A percentile compares a stretch with the other conserved stretches of the same genome.
phyloP scores from a whole-genome alignment of 805 yeast genomes.

The Candida insectalens region DNA sequence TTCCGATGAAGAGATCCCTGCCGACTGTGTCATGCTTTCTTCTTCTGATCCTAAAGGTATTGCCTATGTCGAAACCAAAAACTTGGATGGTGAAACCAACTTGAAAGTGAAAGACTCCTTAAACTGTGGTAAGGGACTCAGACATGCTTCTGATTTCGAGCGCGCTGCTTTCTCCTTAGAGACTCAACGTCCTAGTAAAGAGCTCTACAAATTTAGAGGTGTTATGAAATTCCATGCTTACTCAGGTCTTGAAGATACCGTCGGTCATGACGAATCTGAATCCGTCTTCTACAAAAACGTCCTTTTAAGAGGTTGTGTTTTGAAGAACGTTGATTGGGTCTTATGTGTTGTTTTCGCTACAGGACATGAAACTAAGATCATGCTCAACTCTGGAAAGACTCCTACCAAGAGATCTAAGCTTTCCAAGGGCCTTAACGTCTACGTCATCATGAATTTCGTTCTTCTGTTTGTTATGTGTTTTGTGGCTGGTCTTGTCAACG shows the following conservation, averaged over 20 bases:
- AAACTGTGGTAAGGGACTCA: slow-evolving; percentile 39
- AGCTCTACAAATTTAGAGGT: slow-evolving; percentile 58
- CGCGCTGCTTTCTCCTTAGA: slow-evolving; percentile 51
- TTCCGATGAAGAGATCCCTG: slow-evolving; percentile 73
- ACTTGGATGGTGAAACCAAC: slow-evolving; percentile 70
- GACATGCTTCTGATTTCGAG: slow-evolving; percentile 49
- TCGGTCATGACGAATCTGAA: slow-evolving; percentile 31
- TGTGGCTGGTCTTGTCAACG: slow-evolving; percentile 61
- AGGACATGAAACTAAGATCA: slow-evolving; percentile 66
- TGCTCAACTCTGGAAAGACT: slow-evolving; percentile 70
- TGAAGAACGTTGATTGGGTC: slow-evolving; percentile 71
- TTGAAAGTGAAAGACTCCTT: slow-evolving; percentile 51
- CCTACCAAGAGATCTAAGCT: slow-evolving; percentile 65
- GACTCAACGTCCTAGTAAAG: slow-evolving; percentile 64
- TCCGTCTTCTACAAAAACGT: slow-evolving; percentile 54
- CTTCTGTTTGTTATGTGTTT: slow-evolving; percentile 58
- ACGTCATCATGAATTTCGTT: slow-evolving; percentile 54
- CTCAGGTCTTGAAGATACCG: slow-evolving; percentile 20
- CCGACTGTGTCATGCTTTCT: slow-evolving; percentile 56
- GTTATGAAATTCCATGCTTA: slow-evolving; percentile 42
- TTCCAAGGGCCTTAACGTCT: slow-evolving; percentile 54
- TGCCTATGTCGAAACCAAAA: slow-evolving; percentile 61
- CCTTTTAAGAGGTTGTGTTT: slow-evolving; percentile 60
- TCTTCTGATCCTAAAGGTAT: slow-evolving; percentile 61
- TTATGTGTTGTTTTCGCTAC: slow-evolving; percentile 70